Evolutionary conservation across 2,329 filamentous ascomycete species (phyloP).

Genomic region (Aspergillus fijiensis): DNA sequence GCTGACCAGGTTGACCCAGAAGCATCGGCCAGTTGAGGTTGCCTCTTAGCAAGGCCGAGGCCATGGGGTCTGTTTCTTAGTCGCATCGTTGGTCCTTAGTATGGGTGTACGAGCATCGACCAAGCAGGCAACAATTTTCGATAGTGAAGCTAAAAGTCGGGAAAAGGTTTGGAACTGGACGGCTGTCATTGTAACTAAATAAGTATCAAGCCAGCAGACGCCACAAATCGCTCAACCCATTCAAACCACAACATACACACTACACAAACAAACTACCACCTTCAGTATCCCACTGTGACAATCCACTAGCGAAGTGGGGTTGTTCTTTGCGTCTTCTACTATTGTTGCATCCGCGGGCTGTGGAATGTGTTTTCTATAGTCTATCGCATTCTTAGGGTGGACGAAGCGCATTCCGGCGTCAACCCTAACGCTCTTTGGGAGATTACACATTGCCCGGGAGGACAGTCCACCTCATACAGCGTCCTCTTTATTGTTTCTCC

Average conservation of each 20-base stretch:
- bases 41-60: neutral
- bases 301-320: neutral
- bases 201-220: neutral
- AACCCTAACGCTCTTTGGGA: neutral
- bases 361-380: neutral
- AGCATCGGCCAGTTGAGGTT: neutral
- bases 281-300: neutral
- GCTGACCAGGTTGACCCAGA: neutral
- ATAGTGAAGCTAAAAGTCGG: neutral
- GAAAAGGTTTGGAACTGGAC: neutral
- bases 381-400: neutral
- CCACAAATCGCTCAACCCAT: neutral
- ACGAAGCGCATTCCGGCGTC: neutral
- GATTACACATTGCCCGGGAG: neutral
- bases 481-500: neutral
- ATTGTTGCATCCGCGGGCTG: neutral
- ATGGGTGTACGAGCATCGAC: neutral
- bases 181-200: neutral
- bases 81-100: neutral
- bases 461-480: neutral
- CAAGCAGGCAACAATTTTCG: neutral
- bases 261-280: neutral
- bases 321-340: neutral
- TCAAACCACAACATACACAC: neutral
- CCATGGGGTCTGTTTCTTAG: neutral